Conservation (phyloP, 805 yeast genomes). For the Komagataella mondaviorum region DNA sequence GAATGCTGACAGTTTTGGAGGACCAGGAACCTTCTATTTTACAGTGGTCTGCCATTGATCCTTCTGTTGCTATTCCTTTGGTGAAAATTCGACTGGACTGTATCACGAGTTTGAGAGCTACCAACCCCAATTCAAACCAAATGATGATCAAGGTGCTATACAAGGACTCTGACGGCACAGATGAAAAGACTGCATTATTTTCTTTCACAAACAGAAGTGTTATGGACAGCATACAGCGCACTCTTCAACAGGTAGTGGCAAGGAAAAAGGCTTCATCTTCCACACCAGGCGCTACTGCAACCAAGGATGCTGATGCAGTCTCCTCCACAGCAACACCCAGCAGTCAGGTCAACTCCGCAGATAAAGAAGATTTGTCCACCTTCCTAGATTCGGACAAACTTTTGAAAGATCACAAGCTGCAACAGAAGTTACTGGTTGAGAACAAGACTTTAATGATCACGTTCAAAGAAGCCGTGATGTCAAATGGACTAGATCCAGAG, state of each 20-base stretch:
- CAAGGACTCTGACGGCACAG: conserved; percentile 20
- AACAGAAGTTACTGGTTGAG: conserved; percentile 61
- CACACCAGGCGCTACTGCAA: conserved; percentile 5
- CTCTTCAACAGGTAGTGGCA: conserved; percentile 56
- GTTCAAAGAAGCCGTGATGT: conserved; percentile 81
- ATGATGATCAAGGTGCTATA: conserved; percentile 51
- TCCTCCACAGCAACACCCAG: conserved; percentile 6
- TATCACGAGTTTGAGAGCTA: conserved; percentile 45
- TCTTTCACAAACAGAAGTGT: conserved; percentile 60
- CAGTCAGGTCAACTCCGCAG: conserved; percentile 1
- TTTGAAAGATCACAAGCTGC: conserved; percentile 60
- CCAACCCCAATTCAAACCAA: conserved; percentile 52
- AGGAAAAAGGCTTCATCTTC: conserved; percentile 37
- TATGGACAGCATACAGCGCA: conserved; percentile 60
- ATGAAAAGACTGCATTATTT: conserved; percentile 27
- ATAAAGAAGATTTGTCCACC: conserved; percentile 9
- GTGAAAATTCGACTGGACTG: conserved; percentile 28
- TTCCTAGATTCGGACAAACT: conserved; percentile 44
- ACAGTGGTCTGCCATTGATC: conserved; percentile 46
- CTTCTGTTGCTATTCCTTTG: conserved; percentile 20
- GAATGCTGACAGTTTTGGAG: conserved; percentile 41
- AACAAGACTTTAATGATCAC: conserved; percentile 57
- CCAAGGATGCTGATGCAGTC: background rate
- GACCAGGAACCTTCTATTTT: conserved; percentile 42
- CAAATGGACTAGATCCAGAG: conserved; percentile 58